A percentile compares a stretch with the other conserved stretches of the same genome.
Evolutionary conservation across 495 filamentous ascomycete species (phyloP).

Genomic region (Neurospora sp.): DNA sequence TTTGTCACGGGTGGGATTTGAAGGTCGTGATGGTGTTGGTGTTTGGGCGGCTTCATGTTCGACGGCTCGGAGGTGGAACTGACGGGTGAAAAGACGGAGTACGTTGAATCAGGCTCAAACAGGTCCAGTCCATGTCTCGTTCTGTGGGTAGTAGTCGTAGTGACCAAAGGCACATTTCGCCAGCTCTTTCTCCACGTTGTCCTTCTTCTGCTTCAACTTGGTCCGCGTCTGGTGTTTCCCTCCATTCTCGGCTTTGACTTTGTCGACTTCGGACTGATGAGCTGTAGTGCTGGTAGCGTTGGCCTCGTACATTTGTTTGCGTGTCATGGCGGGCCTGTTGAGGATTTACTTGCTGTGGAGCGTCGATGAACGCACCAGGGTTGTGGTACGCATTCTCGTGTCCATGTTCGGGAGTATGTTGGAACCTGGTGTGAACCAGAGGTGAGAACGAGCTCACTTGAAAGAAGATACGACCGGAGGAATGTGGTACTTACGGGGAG

Average conservation of each 20-base stretch:
- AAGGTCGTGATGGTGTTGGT: background rate
- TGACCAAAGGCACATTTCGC: constrained; percentile 1
- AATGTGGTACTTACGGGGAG: background rate
- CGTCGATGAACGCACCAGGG: constrained; percentile 12
- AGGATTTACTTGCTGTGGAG: constrained; percentile 7
- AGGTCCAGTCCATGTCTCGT: constrained; percentile 11
- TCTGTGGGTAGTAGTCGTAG: constrained; percentile 10
- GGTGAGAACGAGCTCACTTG: background rate
- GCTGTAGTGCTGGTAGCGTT: too few species aligned
- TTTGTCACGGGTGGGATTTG: constrained; percentile 7
- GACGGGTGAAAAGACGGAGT: constrained; percentile 1
- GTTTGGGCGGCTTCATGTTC: background rate
- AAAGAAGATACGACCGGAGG: background rate
- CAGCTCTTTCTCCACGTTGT: too few species aligned
- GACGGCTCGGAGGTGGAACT: too few species aligned
- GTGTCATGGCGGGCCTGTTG: constrained; percentile 11
- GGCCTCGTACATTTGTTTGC: background rate
- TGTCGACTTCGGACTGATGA: too few species aligned
- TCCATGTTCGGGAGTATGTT: background rate
- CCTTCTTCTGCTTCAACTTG: too few species aligned
- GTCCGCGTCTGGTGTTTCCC: too few species aligned
- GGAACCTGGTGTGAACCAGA: background rate
- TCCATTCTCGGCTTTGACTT: too few species aligned
- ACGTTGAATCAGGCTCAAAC: constrained; percentile 4
- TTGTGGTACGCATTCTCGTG: constrained; percentile 10